Percentiles rank a stretch among this genome's conserved stretches.
These are phyloP conservation scores for Calonectria montana DNA, from an alignment of 2,329 filamentous ascomycete species.

Conservation along the genomic window DNA sequence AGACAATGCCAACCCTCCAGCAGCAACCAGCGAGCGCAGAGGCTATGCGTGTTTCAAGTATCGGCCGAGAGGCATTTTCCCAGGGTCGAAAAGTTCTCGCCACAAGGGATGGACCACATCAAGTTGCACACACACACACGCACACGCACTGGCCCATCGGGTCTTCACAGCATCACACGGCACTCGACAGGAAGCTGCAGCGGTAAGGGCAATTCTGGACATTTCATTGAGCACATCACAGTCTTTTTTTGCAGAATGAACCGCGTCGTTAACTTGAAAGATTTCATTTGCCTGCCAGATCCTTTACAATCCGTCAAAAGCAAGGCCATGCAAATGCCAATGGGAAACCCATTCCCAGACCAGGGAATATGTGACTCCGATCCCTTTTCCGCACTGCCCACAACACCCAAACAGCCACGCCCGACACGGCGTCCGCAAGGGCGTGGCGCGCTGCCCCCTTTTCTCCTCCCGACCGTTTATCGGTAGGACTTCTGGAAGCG, in stretches of 20 bases:
- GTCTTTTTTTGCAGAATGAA: conserved; percentile 31
- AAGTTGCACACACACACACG: conserved; percentile 4
- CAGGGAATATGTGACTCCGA: conserved; percentile 53
- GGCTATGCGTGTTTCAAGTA: not conserved
- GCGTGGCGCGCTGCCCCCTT: conserved; percentile 30
- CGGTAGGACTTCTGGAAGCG: conserved; percentile 99
- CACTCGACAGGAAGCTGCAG: conserved; percentile 16
- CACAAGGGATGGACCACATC: not conserved
- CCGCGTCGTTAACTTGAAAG: conserved; percentile 53
- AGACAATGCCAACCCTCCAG: not conserved
- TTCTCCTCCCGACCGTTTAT: conserved; percentile 67
- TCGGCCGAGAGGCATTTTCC: not conserved
- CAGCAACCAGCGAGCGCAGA: not conserved
- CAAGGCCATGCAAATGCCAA: conserved; percentile 65
- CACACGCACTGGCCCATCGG: not conserved
- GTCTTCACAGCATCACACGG: conserved; percentile 10
- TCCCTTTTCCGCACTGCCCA: conserved; percentile 49
- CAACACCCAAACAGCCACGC: conserved; percentile 26
- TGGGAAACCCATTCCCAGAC: conserved; percentile 55
- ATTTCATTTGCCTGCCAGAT: conserved; percentile 65
- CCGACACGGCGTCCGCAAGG: conserved; percentile 8
- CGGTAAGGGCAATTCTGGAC: conserved; percentile 32
- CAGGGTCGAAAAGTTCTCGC: not conserved
- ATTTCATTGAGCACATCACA: conserved; percentile 41
- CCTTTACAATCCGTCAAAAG: conserved; percentile 61